Evolutionary conservation across 371 early-diverging fungal species (phyloP).

Genomic region (Umbelopsis sp.): DNA sequence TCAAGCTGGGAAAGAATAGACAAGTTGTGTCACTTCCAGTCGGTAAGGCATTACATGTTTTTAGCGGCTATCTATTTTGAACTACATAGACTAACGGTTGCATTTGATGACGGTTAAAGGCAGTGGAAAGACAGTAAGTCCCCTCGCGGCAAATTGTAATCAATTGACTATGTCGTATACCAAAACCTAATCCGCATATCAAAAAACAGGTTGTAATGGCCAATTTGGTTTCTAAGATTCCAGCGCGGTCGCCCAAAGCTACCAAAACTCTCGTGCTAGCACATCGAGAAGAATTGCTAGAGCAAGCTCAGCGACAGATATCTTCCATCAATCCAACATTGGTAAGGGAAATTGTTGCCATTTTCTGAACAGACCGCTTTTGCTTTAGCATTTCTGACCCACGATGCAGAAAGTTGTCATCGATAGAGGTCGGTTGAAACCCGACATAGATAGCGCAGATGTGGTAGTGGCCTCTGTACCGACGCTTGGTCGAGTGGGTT

Average conservation of each 20-base stretch:
- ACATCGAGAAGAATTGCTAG: conserved; percentile 85
- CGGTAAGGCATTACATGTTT: conserved; percentile 32
- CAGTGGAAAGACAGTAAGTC: conserved; percentile 85
- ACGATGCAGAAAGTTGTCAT: conserved; percentile 56
- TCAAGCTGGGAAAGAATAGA: conserved; percentile 54
- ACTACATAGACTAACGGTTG: neutral
- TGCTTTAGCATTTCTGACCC: neutral
- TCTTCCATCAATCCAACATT: conserved; percentile 53
- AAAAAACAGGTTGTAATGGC: conserved; percentile 75
- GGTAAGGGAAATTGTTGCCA: conserved; percentile 34
- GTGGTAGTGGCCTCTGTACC: conserved; percentile 83
- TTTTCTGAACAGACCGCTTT: neutral
- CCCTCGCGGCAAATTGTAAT: neutral
- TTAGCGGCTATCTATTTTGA: neutral
- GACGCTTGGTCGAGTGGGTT: conserved; percentile 61
- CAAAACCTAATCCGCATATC: neutral
- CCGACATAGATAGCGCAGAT: conserved; percentile 62
- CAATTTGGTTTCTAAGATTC: conserved; percentile 74
- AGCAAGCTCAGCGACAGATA: conserved; percentile 79
- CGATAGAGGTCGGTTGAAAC: conserved; percentile 65
- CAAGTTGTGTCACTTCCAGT: conserved; percentile 86
- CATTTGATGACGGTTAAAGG: conserved; percentile 45
- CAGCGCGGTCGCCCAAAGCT: conserved; percentile 63
- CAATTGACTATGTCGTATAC: neutral
- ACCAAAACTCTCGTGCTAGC: conserved; percentile 82